Base-by-base conservation (phyloP, 768 basidiomycete species). In the Hemileccinum impolitum region DNA sequence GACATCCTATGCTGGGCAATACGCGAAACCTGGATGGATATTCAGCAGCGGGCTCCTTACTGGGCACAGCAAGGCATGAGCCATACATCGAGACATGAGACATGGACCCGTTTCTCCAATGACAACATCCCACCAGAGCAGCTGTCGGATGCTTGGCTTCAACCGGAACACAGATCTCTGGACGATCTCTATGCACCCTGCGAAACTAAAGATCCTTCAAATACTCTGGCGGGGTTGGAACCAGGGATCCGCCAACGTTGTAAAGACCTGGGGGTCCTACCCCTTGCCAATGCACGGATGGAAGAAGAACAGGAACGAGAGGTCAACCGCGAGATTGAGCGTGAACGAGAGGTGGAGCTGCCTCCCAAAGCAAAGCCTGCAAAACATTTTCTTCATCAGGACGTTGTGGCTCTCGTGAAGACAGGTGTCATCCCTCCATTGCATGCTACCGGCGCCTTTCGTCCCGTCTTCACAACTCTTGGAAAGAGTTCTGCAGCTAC, bases 1-100 rank as follows among this genome's bases (percentile, higher is more conserved):
- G 70, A 77, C 42, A 58, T 78, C 34, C 31, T 77, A 6, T 56
- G 59, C 18, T 79, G 78, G 78, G 56, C 67, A 1, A 73, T 78
- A 62, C 54, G 48, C 2, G 69, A 75, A 49, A 76, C 76, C 10
- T 77, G 74, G 52, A 41, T 28, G 0, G 63, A 74, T 23, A 72
- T 76, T 36, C 53, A 67, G 25, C 65, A 61, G n/a, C 56, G 72
- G 46, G 61, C 66, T 48, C 63, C 71, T 13, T 67, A 67, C 38
- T 77, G 74, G 74, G 67, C 60, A 17, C 62, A 70, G 25, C 75
- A 78, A 36, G 55, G 60, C 18, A 57, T 41, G n/a, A 50, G 35
- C 7, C 54, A 60, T 23, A 32, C 26, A 1, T n/a, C 38, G 1
- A 49, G 58, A 28, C 18, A 45, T 4, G 21, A 43, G 1, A 49